These are phyloP conservation scores for Stentor coeruleus DNA, from an alignment of 73 alveolate species.

Conservation along the genomic window DNA sequence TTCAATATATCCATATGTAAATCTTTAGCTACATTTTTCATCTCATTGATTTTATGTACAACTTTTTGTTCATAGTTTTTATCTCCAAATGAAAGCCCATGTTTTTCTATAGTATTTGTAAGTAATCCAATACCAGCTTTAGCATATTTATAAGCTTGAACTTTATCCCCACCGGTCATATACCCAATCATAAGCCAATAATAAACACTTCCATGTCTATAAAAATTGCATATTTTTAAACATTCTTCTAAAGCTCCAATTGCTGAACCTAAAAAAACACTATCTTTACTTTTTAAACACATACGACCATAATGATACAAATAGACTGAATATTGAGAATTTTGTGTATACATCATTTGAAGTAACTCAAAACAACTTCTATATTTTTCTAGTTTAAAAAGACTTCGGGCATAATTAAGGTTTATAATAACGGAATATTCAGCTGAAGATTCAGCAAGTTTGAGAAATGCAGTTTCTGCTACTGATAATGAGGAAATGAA, in stretches of 20 bases:
- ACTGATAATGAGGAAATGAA: background rate
- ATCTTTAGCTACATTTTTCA: background rate
- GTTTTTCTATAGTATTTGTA: no score
- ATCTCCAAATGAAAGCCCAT: background rate
- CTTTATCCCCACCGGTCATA: background rate
- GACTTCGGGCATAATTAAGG: background rate
- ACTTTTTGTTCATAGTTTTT: background rate
- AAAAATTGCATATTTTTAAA: slow-evolving; percentile 34
- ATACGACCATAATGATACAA: slow-evolving; percentile 17
- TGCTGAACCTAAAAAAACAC: slow-evolving; percentile 38
- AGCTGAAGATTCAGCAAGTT: background rate
- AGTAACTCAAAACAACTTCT: background rate
- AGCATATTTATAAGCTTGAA: background rate
- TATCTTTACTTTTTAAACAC: background rate
- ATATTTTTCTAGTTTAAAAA: background rate
- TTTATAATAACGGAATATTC: background rate
- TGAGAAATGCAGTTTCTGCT: background rate
- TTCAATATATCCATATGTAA: background rate
- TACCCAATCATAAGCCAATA: slow-evolving; percentile 3
- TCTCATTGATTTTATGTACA: background rate
- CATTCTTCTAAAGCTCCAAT: slow-evolving; percentile 63
- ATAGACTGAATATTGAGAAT: background rate
- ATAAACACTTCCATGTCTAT: background rate
- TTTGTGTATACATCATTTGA: background rate
- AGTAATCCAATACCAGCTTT: background rate